phyloP scores from a whole-genome alignment of 495 filamentous ascomycete genomes.

The Filosporella fistucella region DNA sequence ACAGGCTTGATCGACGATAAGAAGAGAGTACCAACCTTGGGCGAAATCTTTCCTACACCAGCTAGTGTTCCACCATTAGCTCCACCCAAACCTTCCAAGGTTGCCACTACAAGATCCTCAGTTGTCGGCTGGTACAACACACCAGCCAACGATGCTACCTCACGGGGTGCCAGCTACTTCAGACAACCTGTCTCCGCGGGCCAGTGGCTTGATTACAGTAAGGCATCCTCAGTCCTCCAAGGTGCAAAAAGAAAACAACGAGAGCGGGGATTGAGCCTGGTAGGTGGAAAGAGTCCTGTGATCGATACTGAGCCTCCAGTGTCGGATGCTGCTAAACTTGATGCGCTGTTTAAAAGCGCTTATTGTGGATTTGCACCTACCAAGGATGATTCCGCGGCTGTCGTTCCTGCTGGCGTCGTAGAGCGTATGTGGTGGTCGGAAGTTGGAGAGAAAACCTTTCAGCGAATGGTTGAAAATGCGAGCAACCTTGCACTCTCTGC shows the following conservation, averaged over 20 bases:
- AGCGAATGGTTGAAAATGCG: constrained; percentile 42
- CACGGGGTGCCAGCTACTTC: constrained; percentile 45
- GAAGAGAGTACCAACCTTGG: constrained; percentile 59
- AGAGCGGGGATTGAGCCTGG: constrained; percentile 66
- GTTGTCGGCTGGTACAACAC: constrained; percentile 61
- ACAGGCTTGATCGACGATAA: constrained; percentile 30
- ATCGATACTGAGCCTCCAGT: constrained; percentile 37
- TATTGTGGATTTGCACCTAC: constrained; percentile 87
- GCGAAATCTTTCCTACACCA: constrained; percentile 76
- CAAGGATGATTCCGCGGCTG: constrained; percentile 71
- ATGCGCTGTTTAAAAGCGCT: constrained; percentile 71
- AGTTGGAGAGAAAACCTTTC: constrained; percentile 57
- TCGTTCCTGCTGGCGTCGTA: constrained; percentile 66
- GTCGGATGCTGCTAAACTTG: constrained; percentile 58
- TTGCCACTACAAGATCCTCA: constrained; percentile 52
- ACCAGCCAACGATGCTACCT: constrained; percentile 25
- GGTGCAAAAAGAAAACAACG: constrained; percentile 62
- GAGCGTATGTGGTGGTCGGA: constrained; percentile 85
- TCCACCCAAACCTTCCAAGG: constrained; percentile 66
- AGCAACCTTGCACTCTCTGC: constrained; percentile 22
- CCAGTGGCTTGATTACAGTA: constrained; percentile 65
- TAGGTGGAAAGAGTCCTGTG: constrained; percentile 50
- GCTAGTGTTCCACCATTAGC: constrained; percentile 59
- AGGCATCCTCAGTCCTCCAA: constrained; percentile 43
- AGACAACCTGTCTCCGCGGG: constrained; percentile 54